These are phyloP conservation scores for Mucor plumbeus DNA, from an alignment of 371 early-diverging fungal species.

Conservation along the genomic window DNA sequence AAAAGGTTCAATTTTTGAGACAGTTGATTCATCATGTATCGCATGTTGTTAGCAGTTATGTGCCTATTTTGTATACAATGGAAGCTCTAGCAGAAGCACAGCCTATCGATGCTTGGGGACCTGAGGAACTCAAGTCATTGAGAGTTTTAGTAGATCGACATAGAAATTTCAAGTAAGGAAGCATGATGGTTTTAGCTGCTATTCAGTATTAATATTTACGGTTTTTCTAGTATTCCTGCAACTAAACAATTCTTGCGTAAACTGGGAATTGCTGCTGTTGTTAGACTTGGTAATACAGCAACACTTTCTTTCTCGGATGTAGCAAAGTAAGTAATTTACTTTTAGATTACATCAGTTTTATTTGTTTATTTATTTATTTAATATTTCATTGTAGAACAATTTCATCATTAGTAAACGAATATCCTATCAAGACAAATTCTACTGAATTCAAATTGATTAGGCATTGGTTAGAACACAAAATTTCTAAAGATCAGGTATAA, in stretches of 20 bases:
- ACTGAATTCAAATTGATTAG: constrained; percentile 31
- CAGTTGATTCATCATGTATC: constrained; percentile 49
- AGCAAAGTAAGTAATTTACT: constrained; percentile 40
- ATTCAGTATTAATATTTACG: neutral
- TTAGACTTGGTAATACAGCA: constrained; percentile 27
- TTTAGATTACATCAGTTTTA: neutral
- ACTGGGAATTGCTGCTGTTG: constrained; percentile 35
- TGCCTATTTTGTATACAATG: constrained; percentile 46
- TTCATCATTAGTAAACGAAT: constrained; percentile 43
- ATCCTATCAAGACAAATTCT: constrained; percentile 29
- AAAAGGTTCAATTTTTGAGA: constrained; percentile 34
- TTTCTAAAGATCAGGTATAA: constrained; percentile 34
- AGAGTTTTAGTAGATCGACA: constrained; percentile 50
- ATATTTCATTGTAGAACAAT: constrained; percentile 32
- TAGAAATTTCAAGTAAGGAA: constrained; percentile 46
- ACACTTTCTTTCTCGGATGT: constrained; percentile 49
- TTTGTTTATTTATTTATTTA: neutral
- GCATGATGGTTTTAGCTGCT: neutral
- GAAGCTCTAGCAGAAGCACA: constrained; percentile 42
- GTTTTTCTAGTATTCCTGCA: constrained; percentile 27
- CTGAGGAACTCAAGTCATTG: constrained; percentile 53
- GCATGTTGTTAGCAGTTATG: constrained; percentile 43
- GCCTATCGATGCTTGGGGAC: constrained; percentile 37
- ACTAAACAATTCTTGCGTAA: constrained; percentile 44
- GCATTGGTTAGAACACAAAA: constrained; percentile 33